Evolutionary conservation across 805 yeast genomes (phyloP).

Genomic region (Candida krabiensis): DNA sequence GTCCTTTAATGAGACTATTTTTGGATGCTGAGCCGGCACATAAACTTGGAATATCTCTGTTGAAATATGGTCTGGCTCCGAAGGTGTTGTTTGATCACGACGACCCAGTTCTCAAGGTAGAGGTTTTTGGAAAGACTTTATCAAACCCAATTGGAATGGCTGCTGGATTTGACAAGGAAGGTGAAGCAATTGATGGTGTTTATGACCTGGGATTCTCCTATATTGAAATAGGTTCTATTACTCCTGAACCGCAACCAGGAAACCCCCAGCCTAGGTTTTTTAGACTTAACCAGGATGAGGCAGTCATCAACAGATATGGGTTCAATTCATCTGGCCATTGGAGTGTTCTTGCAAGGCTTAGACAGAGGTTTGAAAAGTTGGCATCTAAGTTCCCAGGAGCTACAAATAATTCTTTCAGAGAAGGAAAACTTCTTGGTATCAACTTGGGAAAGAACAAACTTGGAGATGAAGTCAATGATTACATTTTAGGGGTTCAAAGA

Average conservation of each 20-base stretch:
- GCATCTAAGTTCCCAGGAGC: conserved; percentile 26
- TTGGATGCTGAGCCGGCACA: conserved; percentile 91
- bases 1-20: conserved; percentile 69
- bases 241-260: conserved; percentile 92
- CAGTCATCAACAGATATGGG: conserved; percentile 93
- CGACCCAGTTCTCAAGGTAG: conserved; percentile 53
- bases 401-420: conserved; percentile 46
- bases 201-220: conserved; percentile 80
- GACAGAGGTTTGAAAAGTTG: conserved; percentile 55
- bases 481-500: conserved; percentile 76
- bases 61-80: conserved; percentile 73
- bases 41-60: conserved; percentile 62
- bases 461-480: conserved; percentile 89
- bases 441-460: conserved; percentile 91
- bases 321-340: conserved; percentile 91
- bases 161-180: conserved; percentile 94
- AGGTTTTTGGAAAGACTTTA: conserved; percentile 63
- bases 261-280: conserved; percentile 93
- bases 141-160: conserved; percentile 88
- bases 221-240: conserved; percentile 90
- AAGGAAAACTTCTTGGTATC: conserved; percentile 69
- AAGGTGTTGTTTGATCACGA: conserved; percentile 53
- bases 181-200: conserved; percentile 82
- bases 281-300: conserved; percentile 79
- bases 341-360: conserved; percentile 65